These are phyloP conservation scores for Lasiosphaeris hirsuta DNA, from an alignment of 495 filamentous ascomycete species.

Conservation along the genomic window DNA sequence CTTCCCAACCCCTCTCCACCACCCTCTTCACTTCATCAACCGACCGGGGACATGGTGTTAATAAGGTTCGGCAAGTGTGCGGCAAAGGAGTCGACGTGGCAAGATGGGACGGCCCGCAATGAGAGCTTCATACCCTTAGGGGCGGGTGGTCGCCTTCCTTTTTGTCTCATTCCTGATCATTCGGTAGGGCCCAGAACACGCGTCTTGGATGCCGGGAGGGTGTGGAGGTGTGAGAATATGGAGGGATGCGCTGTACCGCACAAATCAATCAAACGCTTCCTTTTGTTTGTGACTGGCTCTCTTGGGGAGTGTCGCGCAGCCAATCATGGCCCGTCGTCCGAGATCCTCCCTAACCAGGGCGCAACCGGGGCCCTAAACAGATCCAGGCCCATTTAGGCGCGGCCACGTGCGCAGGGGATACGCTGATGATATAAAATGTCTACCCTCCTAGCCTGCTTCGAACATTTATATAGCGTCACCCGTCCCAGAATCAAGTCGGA, in stretches of 20 bases:
- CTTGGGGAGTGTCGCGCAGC: not conserved
- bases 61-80: slow-evolving; percentile 16
- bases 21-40: not conserved
- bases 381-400: slow-evolving; percentile 20
- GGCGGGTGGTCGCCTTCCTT: slow-evolving; percentile 16
- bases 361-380: not conserved
- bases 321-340: slow-evolving; percentile 15
- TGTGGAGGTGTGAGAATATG: slow-evolving; percentile 19
- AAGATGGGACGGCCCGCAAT: slow-evolving; percentile 16
- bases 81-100: slow-evolving; percentile 18
- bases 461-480: slow-evolving; percentile 5
- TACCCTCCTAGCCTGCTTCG: slow-evolving; percentile 10
- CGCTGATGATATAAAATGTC: slow-evolving; percentile 29
- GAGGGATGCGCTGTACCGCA: slow-evolving; percentile 24
- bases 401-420: slow-evolving; percentile 28
- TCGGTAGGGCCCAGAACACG: slow-evolving; percentile 5
- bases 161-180: slow-evolving; percentile 16
- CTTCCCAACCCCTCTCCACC: not conserved
- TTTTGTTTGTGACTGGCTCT: slow-evolving; percentile 26
- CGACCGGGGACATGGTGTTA: not conserved
- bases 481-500: not conserved
- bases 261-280: slow-evolving; percentile 17
- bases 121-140: slow-evolving; percentile 27
- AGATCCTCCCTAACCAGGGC: not conserved
- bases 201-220: slow-evolving; percentile 6